Percentiles rank a stretch among this genome's conserved stretches.
Evolutionary conservation across 768 basidiomycete genomes (phyloP).

Genomic region (Boletus vermiculosoides): DNA sequence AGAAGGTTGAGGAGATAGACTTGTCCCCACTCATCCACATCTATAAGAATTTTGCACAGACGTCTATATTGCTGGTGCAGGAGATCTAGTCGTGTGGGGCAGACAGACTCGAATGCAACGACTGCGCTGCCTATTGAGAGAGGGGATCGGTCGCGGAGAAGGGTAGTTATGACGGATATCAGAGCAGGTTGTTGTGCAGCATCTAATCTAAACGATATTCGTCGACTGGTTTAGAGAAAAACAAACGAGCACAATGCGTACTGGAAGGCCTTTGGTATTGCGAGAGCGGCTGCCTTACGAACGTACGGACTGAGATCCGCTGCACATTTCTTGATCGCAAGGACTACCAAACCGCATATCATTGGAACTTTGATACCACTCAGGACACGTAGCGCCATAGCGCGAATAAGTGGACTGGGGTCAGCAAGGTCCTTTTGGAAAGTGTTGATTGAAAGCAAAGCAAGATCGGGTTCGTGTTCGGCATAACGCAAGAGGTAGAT

Average conservation of each 20-base stretch:
- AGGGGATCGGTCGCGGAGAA: slow-evolving; percentile 74
- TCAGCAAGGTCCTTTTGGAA: slow-evolving; percentile 97
- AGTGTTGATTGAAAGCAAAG: slow-evolving; percentile 94
- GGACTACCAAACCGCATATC: slow-evolving; percentile 79
- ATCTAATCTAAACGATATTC: slow-evolving; percentile 58
- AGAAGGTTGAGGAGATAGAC: slow-evolving; percentile 75
- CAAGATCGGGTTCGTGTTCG: slow-evolving; percentile 89
- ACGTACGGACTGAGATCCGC: slow-evolving; percentile 93
- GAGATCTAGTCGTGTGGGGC: slow-evolving; percentile 82
- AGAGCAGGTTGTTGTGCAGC: slow-evolving; percentile 67
- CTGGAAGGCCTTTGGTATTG: slow-evolving; percentile 85
- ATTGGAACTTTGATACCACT: slow-evolving; percentile 89
- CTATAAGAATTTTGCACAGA: slow-evolving; percentile 78
- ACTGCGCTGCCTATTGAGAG: slow-evolving; percentile 85
- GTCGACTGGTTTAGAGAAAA: neutral
- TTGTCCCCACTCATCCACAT: slow-evolving; percentile 98
- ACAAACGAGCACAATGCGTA: slow-evolving; percentile 34
- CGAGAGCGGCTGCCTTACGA: slow-evolving; percentile 87
- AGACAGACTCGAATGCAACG: slow-evolving; percentile 83
- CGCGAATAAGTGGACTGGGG: slow-evolving; percentile 88
- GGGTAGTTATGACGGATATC: slow-evolving; percentile 61
- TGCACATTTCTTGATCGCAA: slow-evolving; percentile 91
- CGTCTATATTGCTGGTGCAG: slow-evolving; percentile 87
- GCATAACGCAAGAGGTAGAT: slow-evolving; percentile 96
- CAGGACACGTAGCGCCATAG: slow-evolving; percentile 92